Percentiles rank a stretch among this genome's conserved stretches.
These are phyloP conservation scores for Tremella mesenterica DNA, from an alignment of 768 basidiomycete species.

Conservation along the genomic window DNA sequence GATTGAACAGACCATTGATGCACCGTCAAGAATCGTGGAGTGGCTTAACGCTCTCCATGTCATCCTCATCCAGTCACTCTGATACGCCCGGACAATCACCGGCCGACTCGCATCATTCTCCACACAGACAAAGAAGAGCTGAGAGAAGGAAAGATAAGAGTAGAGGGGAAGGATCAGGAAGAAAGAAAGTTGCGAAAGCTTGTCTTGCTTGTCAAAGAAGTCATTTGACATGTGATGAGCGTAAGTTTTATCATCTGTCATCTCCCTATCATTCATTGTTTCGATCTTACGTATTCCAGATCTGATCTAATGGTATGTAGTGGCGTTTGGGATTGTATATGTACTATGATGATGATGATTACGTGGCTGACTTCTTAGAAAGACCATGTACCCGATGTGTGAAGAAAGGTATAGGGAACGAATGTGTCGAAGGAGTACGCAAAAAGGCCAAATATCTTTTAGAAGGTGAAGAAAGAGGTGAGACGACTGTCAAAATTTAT, in stretches of 20 bases:
- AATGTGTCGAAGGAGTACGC: slow-evolving; percentile 86
- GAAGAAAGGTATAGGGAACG: slow-evolving; percentile 80
- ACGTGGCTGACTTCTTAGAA: slow-evolving; percentile 52
- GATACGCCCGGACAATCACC: neutral
- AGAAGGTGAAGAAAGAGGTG: slow-evolving; percentile 86
- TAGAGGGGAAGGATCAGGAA: slow-evolving; percentile 7
- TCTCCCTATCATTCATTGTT: no score
- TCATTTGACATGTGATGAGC: slow-evolving; percentile 96
- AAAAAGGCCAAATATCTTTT: slow-evolving; percentile 98
- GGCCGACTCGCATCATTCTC: neutral
- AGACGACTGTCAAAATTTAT: slow-evolving; percentile 11
- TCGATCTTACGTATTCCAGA: neutral
- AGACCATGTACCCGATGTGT: slow-evolving; percentile 93
- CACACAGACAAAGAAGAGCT: neutral
- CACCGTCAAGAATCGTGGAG: slow-evolving; percentile 1
- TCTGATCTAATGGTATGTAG: neutral
- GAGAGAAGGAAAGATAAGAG: neutral
- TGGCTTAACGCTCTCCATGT: neutral
- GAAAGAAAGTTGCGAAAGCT: slow-evolving; percentile 52
- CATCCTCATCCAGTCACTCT: neutral
- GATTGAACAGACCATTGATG: no score
- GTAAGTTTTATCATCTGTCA: slow-evolving; percentile 51
- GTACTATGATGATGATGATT: no score
- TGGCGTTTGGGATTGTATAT: no score
- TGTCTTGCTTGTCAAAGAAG: slow-evolving; percentile 96